A percentile compares a stretch with the other conserved stretches of the same genome.
These are phyloP conservation scores for Coniochaeta sp. DNA, from an alignment of 2,329 filamentous ascomycete genomes.

Conservation along the genomic window DNA sequence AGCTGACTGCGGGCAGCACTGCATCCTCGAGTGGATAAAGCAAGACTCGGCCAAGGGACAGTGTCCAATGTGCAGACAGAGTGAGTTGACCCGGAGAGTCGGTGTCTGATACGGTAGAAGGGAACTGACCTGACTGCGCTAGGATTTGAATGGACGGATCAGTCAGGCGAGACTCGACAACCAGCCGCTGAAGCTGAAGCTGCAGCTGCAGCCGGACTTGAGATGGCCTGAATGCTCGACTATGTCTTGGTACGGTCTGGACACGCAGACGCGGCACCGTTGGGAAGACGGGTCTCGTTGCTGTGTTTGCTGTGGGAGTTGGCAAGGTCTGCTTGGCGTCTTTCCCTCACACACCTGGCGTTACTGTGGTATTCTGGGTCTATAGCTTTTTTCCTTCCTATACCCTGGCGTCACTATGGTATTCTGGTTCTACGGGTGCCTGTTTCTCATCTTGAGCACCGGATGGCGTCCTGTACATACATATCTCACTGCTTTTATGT, in stretches of 20 bases:
- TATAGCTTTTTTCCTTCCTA: too few species aligned
- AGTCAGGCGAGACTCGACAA: constrained; percentile 1
- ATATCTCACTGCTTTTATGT: too few species aligned
- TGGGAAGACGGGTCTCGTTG: too few species aligned
- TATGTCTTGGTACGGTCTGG: too few species aligned
- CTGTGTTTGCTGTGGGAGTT: not conserved
- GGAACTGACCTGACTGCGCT: not conserved
- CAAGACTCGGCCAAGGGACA: constrained; percentile 89
- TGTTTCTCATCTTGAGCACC: not conserved
- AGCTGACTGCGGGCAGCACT: constrained; percentile 56
- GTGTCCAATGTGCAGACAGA: constrained; percentile 96
- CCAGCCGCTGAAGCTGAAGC: not conserved
- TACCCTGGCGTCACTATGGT: not conserved
- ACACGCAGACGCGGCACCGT: too few species aligned
- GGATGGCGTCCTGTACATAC: too few species aligned
- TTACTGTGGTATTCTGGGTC: not conserved
- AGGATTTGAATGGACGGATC: constrained; percentile 26
- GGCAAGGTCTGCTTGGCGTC: not conserved
- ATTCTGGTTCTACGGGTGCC: not conserved
- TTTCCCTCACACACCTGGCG: not conserved
- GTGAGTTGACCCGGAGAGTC: constrained; percentile 37
- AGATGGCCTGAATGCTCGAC: not conserved
- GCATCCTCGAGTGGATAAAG: constrained; percentile 91
- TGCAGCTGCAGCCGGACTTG: not conserved
- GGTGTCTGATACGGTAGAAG: not conserved